Evolutionary conservation across 306 rosid genomes (phyloP), one percentile per base, ranked within the genome.

Genomic region (Ormosia semicastrata): DNA sequence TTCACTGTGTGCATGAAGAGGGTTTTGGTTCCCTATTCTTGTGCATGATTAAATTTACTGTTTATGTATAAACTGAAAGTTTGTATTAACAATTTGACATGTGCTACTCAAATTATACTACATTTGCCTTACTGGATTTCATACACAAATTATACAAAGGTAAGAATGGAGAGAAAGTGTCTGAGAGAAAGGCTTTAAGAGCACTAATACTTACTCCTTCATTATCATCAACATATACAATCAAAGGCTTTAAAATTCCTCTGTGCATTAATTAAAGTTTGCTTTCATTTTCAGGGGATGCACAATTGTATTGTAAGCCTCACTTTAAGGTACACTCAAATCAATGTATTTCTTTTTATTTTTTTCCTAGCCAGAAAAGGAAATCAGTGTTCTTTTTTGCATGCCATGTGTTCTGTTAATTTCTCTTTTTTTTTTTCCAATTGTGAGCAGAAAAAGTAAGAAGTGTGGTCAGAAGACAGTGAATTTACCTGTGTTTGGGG

Each of bases 241-340:
- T 44, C 59, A 57, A 49, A 84, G 39, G 58, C 44, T 75, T 39
- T 53, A 57, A 18, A 68, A 7, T 80, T 68, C 62, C 79, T 64
- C 63, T 52, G 36, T 41, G 53, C 37, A 75, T 74, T 82, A 75
- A 82, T 71, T 78, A 58, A 84, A 73, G 73, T 72, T 36, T 52
- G 65, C 50, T 84, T 85, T 90, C 40, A 33, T 74, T 89, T 87
- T 79, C 93, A 96, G 98, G 99, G 99, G 79, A 89, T 96, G 99
- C 98, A 96, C 87, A 84, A 85, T 59, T 81, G 89, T 90, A 84
- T 92, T 30, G 83, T 88, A 50, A 86, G 90, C 83, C 89, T 92
- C 83, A 53, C 86, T 77, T 81, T 71, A 80, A 89, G 99, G 98
- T 96, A 92, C 43, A 63, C 32, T 10, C 63, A 11, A 32, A 36